These are phyloP conservation scores for Xylaria acuta DNA, from an alignment of 495 filamentous ascomycete species.

Conservation along the genomic window DNA sequence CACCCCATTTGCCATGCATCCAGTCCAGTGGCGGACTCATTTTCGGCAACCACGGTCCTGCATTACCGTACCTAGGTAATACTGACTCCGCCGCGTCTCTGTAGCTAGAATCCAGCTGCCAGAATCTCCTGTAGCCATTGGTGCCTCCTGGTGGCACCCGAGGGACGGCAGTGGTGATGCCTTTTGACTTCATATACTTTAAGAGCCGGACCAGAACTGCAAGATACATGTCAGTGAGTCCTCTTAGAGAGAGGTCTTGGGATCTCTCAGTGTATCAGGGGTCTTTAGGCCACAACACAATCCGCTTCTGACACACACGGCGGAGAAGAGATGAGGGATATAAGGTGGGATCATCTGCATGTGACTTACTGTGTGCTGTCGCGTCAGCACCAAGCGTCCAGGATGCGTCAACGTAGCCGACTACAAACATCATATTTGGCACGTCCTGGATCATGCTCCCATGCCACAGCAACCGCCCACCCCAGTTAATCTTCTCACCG, in stretches of 20 bases:
- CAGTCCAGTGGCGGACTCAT: conserved; percentile 61
- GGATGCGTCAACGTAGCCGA: conserved; percentile 64
- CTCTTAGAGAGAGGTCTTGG: neutral
- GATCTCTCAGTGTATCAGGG: too few species aligned
- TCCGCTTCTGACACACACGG: neutral
- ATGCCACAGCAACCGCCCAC: conserved; percentile 62
- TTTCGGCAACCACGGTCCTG: conserved; percentile 62
- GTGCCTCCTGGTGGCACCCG: conserved; percentile 33
- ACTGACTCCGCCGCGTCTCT: neutral
- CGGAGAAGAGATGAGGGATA: neutral
- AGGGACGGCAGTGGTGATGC: conserved; percentile 18
- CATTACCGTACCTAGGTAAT: conserved; percentile 32
- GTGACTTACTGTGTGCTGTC: conserved; percentile 45
- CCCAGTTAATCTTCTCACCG: conserved; percentile 54
- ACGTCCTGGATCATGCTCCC: conserved; percentile 66
- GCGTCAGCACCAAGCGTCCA: conserved; percentile 69
- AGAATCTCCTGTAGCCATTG: conserved; percentile 48
- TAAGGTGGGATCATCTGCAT: neutral
- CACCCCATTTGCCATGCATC: conserved; percentile 55
- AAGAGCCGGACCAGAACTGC: conserved; percentile 19
- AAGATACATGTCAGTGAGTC: neutral
- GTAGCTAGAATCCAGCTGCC: conserved; percentile 26
- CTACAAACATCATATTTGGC: conserved; percentile 61
- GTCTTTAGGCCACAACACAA: neutral
- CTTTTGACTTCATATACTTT: conserved; percentile 31